Evolutionary conservation across 192 early-diverging fungal species (phyloP), one percentile per base, ranked within the genome.

Genomic region (Linnemannia schmuckeri): DNA sequence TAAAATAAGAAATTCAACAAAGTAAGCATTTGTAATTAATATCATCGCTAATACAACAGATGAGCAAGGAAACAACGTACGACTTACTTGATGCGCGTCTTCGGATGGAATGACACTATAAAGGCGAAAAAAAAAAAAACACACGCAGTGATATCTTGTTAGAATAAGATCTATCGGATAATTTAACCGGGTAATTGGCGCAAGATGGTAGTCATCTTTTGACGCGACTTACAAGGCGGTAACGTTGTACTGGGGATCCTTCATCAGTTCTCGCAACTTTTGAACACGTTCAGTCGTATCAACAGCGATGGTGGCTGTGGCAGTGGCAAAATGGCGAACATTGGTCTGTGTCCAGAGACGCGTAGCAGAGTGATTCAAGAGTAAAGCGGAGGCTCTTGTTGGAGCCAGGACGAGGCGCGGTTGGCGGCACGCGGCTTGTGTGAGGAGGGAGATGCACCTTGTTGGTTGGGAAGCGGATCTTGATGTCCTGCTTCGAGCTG

Each of bases 1-100:
- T 97, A 85, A 13, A 20, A 33, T 49, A 49, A 17, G 20, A 1
- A 54, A 20, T 54, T 17, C 0, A 44, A 15, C 7, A 22, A 71
- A 33, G 22, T 13, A 41, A 1, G 35, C 38, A 37, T 15, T 49
- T 49, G 1, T 49, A 38, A 2, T 71, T 30, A 46, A 35, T 52
- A 44, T 46, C 24, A 10, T 40, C 71, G n/a, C 10, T 24, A 5
- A 41, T 73, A 2, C n/a, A 6, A 0, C 3, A 41, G 18, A 52
- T 22, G 49, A 52, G 3, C 49, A 52, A 46, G 44, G 13, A 12
- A 46, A 46, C 12, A 13, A 46, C 2, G 44, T 46, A 15, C 13
- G 44, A 20, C 49, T 55, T 88, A 95, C 95, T 91, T 98, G 97
- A 90, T 99, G 98, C 2, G 98, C 96, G 80, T 99, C 98, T 86